Percentiles rank a stretch among this genome's conserved stretches.
These are phyloP conservation scores for Patellifolia procumbens DNA, from an alignment of 179 eudicot species.

Conservation along the genomic window DNA sequence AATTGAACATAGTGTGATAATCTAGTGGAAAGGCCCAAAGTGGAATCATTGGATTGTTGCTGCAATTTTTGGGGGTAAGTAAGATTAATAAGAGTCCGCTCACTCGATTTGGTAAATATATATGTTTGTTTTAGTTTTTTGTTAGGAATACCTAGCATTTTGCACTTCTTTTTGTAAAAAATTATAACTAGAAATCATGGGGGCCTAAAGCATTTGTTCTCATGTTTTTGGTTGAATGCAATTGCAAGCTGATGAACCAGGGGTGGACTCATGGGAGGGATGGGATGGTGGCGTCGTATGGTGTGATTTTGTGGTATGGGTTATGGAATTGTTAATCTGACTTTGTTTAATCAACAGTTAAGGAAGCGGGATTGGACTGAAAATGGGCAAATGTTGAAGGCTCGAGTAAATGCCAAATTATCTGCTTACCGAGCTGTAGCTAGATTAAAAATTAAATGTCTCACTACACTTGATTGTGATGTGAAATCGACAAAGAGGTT, in stretches of 20 bases:
- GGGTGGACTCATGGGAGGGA: neutral
- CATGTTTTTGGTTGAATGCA: too few species aligned
- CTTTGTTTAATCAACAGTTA: conserved; percentile 57
- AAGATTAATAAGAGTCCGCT: neutral
- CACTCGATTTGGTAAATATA: neutral
- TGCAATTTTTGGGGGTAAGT: neutral
- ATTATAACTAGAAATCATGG: neutral
- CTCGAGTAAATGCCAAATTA: conserved; percentile 70
- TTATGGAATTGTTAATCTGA: conserved; percentile 9
- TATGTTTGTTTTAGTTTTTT: neutral
- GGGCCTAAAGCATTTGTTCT: neutral
- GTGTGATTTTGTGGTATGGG: neutral
- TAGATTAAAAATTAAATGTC: conserved; percentile 55
- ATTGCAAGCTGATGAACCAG: neutral
- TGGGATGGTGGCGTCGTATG: neutral
- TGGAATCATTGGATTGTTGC: neutral
- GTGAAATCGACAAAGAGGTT: conserved; percentile 77
- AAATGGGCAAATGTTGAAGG: conserved; percentile 74
- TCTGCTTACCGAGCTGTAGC: conserved; percentile 77
- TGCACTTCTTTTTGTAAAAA: neutral
- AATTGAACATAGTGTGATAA: too few species aligned
- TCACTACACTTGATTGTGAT: conserved; percentile 64
- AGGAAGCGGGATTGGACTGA: conserved; percentile 94
- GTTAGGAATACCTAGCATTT: neutral
- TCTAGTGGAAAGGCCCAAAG: neutral